A percentile compares a stretch with the other conserved stretches of the same genome.
These are phyloP conservation scores for Draba incana DNA, from an alignment of 345 rosid species.

Conservation along the genomic window DNA sequence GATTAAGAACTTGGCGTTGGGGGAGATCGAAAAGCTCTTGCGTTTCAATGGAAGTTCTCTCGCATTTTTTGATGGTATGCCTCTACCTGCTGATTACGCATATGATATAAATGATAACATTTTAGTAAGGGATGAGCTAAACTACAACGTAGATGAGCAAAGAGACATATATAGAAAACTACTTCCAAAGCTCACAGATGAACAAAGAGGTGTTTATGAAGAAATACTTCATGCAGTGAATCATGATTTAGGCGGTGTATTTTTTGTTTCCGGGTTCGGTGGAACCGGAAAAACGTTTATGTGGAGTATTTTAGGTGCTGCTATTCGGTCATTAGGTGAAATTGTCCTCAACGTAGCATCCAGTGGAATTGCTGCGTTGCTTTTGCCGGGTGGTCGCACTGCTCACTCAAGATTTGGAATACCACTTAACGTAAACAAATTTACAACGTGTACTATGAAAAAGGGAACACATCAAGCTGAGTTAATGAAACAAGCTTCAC, in stretches of 20 bases:
- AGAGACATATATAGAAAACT: background rate
- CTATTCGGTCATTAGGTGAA: background rate
- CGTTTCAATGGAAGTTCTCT: too few species aligned
- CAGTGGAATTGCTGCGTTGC: background rate
- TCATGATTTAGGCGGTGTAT: too few species aligned
- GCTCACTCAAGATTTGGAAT: background rate
- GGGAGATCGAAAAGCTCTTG: too few species aligned
- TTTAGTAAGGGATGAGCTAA: background rate
- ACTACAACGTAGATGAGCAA: too few species aligned
- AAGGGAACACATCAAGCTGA: background rate
- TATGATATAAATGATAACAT: too few species aligned
- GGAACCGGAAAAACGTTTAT: background rate
- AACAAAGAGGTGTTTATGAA: background rate
- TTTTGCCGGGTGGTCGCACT: background rate
- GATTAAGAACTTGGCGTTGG: too few species aligned
- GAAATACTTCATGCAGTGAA: too few species aligned
- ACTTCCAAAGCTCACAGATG: background rate
- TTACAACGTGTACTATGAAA: too few species aligned
- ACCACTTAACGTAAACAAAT: background rate
- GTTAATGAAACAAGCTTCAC: background rate
- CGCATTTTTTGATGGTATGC: too few species aligned
- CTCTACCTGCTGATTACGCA: too few species aligned
- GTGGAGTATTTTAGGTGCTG: background rate
- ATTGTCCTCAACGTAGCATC: conserved; percentile 1
- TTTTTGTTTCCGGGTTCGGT: background rate